These are phyloP conservation scores for Casuarina cunninghamiana DNA, from an alignment of 306 rosid genomes.

Conservation along the genomic window DNA sequence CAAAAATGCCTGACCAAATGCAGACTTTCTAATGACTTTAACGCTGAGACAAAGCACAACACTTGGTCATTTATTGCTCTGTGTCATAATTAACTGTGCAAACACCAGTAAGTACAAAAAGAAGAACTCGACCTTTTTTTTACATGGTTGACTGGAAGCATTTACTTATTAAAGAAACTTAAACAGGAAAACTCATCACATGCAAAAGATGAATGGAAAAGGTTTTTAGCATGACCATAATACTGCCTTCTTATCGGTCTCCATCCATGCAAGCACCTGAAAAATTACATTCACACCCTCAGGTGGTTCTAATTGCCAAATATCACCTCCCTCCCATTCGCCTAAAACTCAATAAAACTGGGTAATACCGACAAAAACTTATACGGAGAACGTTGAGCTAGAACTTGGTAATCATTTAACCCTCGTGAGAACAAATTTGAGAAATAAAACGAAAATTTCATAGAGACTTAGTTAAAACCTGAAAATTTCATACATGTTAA, in stretches of 20 bases:
- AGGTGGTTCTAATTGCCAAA: not conserved
- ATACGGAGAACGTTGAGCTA: not conserved
- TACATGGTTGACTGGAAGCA: not conserved
- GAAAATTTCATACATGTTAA: slow-evolving; percentile 5
- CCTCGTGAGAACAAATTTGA: not conserved
- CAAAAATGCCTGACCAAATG: not conserved
- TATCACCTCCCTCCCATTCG: not conserved
- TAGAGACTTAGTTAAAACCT: not conserved
- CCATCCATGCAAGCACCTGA: not conserved
- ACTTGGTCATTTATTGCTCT: not conserved
- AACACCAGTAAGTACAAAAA: not conserved
- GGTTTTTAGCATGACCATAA: not conserved
- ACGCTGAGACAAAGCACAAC: not conserved
- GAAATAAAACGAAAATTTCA: no score
- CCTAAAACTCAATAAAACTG: not conserved
- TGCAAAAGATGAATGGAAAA: not conserved
- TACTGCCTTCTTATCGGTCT: slow-evolving; percentile 1
- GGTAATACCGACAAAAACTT: not conserved
- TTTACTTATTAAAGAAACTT: slow-evolving; percentile 8
- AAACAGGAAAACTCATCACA: not conserved
- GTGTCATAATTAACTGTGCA: slow-evolving; percentile 1
- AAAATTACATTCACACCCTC: not conserved
- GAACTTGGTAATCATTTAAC: not conserved
- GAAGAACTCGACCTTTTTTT: not conserved
- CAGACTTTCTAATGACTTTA: slow-evolving; percentile 1